Percentiles rank a stretch among this genome's conserved stretches.
Evolutionary conservation across 2,329 filamentous ascomycete genomes (phyloP).

Genomic region (Aspergillus awamori): DNA sequence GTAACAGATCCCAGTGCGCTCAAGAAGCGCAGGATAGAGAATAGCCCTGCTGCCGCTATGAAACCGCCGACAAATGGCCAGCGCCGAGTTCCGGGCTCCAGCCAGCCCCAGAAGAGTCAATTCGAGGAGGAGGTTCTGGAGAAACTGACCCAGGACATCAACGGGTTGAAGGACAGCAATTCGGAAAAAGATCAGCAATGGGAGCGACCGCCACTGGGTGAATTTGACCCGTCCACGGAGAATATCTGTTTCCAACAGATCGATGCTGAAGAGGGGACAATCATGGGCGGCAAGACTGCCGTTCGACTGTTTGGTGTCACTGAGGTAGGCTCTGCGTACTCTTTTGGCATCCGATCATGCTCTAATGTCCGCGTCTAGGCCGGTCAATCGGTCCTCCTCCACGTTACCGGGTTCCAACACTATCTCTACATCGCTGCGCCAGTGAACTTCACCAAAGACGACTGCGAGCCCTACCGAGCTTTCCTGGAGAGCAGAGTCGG

Average conservation of each 20-base stretch:
- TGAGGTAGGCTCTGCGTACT: constrained; percentile 55
- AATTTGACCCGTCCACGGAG: constrained; percentile 66
- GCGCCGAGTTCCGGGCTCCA: constrained; percentile 63
- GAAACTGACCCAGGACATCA: constrained; percentile 93
- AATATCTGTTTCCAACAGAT: constrained; percentile 92
- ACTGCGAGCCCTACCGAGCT: constrained; percentile 75
- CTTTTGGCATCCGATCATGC: background rate
- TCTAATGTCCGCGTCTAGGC: constrained; percentile 41
- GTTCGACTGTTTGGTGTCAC: constrained; percentile 95
- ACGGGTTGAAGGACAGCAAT: constrained; percentile 80
- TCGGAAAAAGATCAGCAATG: constrained; percentile 92
- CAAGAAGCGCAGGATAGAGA: constrained; percentile 85
- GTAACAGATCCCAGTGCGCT: constrained; percentile 51
- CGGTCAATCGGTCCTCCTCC: constrained; percentile 90
- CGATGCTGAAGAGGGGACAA: constrained; percentile 85
- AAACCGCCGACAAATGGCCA: constrained; percentile 62
- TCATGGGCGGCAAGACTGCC: constrained; percentile 74
- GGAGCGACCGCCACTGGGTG: constrained; percentile 66
- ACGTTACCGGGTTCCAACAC: constrained; percentile 94
- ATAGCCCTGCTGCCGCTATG: constrained; percentile 54
- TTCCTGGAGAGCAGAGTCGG: constrained; percentile 80
- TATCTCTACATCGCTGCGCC: constrained; percentile 94
- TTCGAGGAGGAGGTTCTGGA: constrained; percentile 95
- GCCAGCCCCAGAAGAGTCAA: constrained; percentile 74
- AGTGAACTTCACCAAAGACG: constrained; percentile 73